A percentile compares a stretch with the other conserved stretches of the same genome.
These are phyloP conservation scores for Moricandia moricandioides DNA, from an alignment of 345 rosid genomes.

Conservation along the genomic window DNA sequence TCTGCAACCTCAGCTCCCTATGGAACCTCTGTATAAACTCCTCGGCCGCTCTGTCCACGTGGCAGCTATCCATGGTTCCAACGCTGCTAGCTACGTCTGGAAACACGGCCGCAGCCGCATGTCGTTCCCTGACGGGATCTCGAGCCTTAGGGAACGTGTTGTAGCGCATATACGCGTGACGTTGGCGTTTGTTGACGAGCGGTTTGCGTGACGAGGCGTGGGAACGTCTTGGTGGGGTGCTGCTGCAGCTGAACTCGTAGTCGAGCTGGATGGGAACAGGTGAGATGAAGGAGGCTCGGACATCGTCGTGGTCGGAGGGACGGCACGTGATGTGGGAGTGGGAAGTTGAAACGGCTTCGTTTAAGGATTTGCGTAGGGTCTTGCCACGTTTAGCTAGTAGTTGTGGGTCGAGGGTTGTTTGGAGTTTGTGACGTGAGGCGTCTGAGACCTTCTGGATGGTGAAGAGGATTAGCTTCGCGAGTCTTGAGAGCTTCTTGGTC, in stretches of 20 bases:
- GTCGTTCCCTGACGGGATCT: conserved; percentile 32
- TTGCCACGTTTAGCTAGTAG: conserved; percentile 37
- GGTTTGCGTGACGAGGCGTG: conserved; percentile 33
- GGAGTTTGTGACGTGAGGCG: conserved; percentile 34
- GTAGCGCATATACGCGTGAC: conserved; percentile 25
- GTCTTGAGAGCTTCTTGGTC: conserved; percentile 35
- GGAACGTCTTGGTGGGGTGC: conserved; percentile 63
- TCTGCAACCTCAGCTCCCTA: conserved; percentile 61
- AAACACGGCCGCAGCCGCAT: conserved; percentile 47
- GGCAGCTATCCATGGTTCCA: conserved; percentile 47
- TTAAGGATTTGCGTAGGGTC: conserved; percentile 35
- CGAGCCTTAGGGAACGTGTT: conserved; percentile 27
- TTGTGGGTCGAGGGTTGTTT: conserved; percentile 31
- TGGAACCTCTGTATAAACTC: conserved; percentile 82
- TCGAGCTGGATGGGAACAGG: conserved; percentile 59
- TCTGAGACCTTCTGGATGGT: conserved; percentile 35
- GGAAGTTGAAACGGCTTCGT: conserved; percentile 34
- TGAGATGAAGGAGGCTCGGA: conserved; percentile 55
- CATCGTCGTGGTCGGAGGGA: conserved; percentile 45
- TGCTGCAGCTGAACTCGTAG: conserved; percentile 97
- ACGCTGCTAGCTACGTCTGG: conserved; percentile 57
- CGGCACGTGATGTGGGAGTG: conserved; percentile 68
- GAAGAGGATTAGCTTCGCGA: conserved; percentile 28
- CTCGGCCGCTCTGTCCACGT: conserved; percentile 81
- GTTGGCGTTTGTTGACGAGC: conserved; percentile 30